Evolutionary conservation across 164 flowering plant species (phyloP).

Genomic region (Amborella trichopoda): DNA sequence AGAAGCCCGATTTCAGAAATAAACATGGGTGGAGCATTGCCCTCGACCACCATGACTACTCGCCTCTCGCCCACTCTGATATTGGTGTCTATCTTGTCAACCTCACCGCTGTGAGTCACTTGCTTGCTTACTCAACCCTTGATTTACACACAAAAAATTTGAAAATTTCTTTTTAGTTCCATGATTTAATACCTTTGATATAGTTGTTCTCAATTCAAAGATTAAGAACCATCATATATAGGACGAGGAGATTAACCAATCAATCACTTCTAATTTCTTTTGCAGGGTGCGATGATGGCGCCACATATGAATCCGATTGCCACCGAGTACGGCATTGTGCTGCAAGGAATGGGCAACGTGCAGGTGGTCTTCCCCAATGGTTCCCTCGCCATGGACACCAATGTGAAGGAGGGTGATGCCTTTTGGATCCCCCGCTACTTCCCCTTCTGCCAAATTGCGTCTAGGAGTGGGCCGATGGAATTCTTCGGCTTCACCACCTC

Average conservation of each 20-base stretch:
- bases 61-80: conserved; percentile 43
- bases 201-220: too few relatives aligned
- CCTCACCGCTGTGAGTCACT: conserved; percentile 53
- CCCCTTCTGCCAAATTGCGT: conserved; percentile 92
- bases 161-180: too few relatives aligned
- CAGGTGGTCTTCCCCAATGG: conserved; percentile 86
- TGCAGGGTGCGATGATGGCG: conserved; percentile 94
- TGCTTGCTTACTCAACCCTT: too few relatives aligned
- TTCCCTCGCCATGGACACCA: conserved; percentile 40
- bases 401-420: conserved; percentile 58
- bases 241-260: too few relatives aligned
- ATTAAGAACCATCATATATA: too few relatives aligned
- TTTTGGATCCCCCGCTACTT: conserved; percentile 80
- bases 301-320: conserved; percentile 90
- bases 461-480: conserved; percentile 60
- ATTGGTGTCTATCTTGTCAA: conserved; percentile 67
- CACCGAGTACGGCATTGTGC: conserved; percentile 68
- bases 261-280: too few relatives aligned
- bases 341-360: conserved; percentile 50
- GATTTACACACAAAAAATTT: too few relatives aligned
- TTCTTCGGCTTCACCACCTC: conserved; percentile 96
- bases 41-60: conserved; percentile 41
- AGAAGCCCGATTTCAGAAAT: conserved; percentile 54
- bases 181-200: too few relatives aligned
- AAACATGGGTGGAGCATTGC: conserved; percentile 82